Percentiles rank a stretch among this genome's conserved stretches.
phyloP scores from a whole-genome alignment of 2,329 filamentous ascomycete species.

The Davidsoniella virescens region DNA sequence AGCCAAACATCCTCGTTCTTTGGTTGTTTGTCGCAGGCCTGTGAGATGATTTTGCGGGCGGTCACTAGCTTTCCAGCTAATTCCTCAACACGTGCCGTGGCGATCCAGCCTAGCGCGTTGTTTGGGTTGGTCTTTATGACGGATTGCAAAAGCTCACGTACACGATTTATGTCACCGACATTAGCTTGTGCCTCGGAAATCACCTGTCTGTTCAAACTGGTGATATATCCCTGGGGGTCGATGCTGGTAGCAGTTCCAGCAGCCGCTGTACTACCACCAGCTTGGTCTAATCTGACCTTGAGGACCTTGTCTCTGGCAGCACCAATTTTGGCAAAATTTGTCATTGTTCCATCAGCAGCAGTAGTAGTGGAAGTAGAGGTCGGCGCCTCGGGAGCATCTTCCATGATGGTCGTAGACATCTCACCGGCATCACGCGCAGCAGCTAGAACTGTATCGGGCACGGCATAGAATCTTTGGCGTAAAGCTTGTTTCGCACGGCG shows the following conservation, averaged over 20 bases:
- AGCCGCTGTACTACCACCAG: conserved; percentile 43
- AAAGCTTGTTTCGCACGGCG: conserved; percentile 68
- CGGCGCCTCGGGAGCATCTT: conserved; percentile 36
- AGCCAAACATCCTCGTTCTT: conserved; percentile 93
- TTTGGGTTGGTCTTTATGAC: conserved; percentile 95
- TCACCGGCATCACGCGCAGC: conserved; percentile 67
- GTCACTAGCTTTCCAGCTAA: conserved; percentile 81
- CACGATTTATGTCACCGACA: conserved; percentile 89
- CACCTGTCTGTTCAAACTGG: conserved; percentile 70
- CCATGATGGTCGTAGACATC: conserved; percentile 74
- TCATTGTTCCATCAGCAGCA: conserved; percentile 73
- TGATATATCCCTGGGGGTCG: conserved; percentile 90
- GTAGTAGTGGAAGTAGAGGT: conserved; percentile 18
- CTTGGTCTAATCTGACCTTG: conserved; percentile 75
- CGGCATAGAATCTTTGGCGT: conserved; percentile 80
- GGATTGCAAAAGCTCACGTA: conserved; percentile 80
- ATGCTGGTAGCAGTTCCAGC: conserved; percentile 77
- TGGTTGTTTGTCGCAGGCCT: conserved; percentile 79
- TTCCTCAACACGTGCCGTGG: conserved; percentile 81
- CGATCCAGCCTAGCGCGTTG: conserved; percentile 91
- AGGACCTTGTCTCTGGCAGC: conserved; percentile 91
- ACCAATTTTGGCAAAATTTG: conserved; percentile 94
- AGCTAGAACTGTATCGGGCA: conserved; percentile 88
- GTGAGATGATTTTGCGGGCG: conserved; percentile 72
- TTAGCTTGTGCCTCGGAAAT: conserved; percentile 64